These are phyloP conservation scores for Pseudogymnoascus sp. DNA, from an alignment of 2,329 filamentous ascomycete genomes.

Conservation along the genomic window DNA sequence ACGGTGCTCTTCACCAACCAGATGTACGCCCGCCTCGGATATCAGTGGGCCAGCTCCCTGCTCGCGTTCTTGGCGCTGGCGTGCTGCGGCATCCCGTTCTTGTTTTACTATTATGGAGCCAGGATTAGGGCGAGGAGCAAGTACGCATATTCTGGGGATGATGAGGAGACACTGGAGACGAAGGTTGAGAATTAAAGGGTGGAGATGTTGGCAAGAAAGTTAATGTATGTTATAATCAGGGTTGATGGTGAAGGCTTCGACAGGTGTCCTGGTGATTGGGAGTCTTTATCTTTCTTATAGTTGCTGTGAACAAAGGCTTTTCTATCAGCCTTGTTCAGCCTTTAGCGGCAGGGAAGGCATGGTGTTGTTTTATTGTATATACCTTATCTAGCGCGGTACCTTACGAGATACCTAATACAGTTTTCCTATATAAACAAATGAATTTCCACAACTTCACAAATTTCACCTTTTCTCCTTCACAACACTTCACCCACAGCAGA, in stretches of 20 bases:
- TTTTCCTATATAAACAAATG: slow-evolving; percentile 1
- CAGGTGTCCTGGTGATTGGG: background rate
- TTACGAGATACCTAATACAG: slow-evolving; percentile 1
- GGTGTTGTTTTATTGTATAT: background rate
- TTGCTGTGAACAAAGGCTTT: background rate
- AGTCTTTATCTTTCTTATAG: background rate
- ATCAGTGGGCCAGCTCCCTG: slow-evolving; percentile 69
- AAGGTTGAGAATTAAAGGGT: background rate
- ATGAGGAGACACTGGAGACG: slow-evolving; percentile 32
- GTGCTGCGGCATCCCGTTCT: slow-evolving; percentile 75
- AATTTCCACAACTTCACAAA: background rate
- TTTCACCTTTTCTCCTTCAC: background rate
- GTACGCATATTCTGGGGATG: slow-evolving; percentile 64
- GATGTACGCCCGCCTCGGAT: slow-evolving; percentile 66
- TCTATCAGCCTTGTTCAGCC: background rate
- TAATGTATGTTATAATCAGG: background rate
- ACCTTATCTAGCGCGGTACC: slow-evolving; percentile 3
- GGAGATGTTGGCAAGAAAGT: background rate
- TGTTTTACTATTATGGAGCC: slow-evolving; percentile 74
- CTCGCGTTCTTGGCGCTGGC: slow-evolving; percentile 67
- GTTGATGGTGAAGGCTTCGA: background rate
- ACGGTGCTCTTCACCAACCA: slow-evolving; percentile 74
- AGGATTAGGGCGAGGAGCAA: slow-evolving; percentile 60
- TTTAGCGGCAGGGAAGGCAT: background rate
- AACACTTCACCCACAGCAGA: background rate